These are phyloP conservation scores for Atkinsonella texensis DNA, from an alignment of 2,329 filamentous ascomycete genomes.

Conservation along the genomic window DNA sequence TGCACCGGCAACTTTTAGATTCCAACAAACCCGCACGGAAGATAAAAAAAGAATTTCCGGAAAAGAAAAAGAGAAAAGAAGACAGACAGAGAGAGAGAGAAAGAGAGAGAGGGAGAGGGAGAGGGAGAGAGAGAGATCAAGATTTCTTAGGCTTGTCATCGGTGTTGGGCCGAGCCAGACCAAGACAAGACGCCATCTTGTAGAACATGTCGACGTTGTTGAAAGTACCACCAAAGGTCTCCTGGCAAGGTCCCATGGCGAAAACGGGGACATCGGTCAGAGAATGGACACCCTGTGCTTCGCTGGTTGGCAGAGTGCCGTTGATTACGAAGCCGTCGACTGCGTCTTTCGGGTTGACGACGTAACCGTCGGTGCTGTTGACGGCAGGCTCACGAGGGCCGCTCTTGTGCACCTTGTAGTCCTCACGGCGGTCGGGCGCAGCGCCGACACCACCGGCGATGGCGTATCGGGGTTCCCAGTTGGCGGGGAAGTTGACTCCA, in stretches of 20 bases:
- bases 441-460: conserved; percentile 62
- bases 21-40: background rate
- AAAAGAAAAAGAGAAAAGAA: background rate
- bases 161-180: conserved; percentile 27
- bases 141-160: conserved; percentile 12
- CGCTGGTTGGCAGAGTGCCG: conserved; percentile 54
- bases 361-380: conserved; percentile 41
- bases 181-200: conserved; percentile 58
- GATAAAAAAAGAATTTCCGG: background rate
- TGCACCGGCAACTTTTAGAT: background rate
- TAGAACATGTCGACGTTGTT: conserved; percentile 64
- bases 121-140: background rate
- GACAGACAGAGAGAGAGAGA: background rate
- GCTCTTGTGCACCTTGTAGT: conserved; percentile 58
- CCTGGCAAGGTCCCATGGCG: conserved; percentile 67
- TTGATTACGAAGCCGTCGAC: conserved; percentile 60
- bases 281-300: conserved; percentile 61
- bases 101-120: background rate
- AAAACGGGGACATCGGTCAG: conserved; percentile 71
- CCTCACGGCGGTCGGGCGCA: conserved; percentile 63
- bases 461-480: conserved; percentile 78
- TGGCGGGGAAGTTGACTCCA: conserved; percentile 64
- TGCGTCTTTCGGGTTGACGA: conserved; percentile 54
- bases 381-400: conserved; percentile 51
- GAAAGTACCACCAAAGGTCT: conserved; percentile 60